A percentile compares a stretch with the other conserved stretches of the same genome.
phyloP scores from a whole-genome alignment of 2,329 filamentous ascomycete species.

The Fusarium pseudograminearum region DNA sequence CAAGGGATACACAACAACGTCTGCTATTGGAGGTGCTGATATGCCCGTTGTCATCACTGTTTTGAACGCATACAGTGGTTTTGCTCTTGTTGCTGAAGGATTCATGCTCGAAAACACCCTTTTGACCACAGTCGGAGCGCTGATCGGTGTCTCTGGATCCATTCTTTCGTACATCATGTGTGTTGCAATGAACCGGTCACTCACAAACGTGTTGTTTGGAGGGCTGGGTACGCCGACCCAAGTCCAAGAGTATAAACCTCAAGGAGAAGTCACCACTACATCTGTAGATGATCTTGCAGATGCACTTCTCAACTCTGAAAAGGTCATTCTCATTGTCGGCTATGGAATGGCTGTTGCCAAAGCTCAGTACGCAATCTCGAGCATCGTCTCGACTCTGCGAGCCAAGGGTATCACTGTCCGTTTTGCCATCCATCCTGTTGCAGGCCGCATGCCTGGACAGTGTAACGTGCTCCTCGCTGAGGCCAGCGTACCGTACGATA shows the following conservation, averaged over 20 bases:
- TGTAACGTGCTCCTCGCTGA: constrained; percentile 93
- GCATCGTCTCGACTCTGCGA: constrained; percentile 81
- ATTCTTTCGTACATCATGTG: constrained; percentile 91
- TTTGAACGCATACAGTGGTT: constrained; percentile 90
- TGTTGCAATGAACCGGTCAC: constrained; percentile 89
- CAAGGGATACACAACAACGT: constrained; percentile 88
- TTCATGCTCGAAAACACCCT: constrained; percentile 92
- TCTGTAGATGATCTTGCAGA: constrained; percentile 85
- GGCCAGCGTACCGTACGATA: constrained; percentile 89
- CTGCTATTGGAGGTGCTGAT: constrained; percentile 91
- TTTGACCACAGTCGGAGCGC: constrained; percentile 83
- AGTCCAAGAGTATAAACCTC: constrained; percentile 75
- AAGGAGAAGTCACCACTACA: constrained; percentile 82
- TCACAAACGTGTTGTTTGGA: constrained; percentile 91
- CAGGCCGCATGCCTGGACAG: constrained; percentile 92
- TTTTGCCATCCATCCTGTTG: constrained; percentile 91
- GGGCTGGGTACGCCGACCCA: constrained; percentile 75
- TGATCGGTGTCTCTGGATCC: constrained; percentile 89
- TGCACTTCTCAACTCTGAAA: constrained; percentile 79
- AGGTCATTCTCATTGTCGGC: constrained; percentile 88
- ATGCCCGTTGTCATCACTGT: constrained; percentile 95
- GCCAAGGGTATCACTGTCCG: constrained; percentile 82
- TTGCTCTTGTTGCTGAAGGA: constrained; percentile 89
- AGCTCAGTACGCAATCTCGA: constrained; percentile 89
- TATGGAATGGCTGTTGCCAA: constrained; percentile 97